These are phyloP conservation scores for Athelia psychrophila DNA, from an alignment of 1,284 basidiomycete species.

Conservation along the genomic window DNA sequence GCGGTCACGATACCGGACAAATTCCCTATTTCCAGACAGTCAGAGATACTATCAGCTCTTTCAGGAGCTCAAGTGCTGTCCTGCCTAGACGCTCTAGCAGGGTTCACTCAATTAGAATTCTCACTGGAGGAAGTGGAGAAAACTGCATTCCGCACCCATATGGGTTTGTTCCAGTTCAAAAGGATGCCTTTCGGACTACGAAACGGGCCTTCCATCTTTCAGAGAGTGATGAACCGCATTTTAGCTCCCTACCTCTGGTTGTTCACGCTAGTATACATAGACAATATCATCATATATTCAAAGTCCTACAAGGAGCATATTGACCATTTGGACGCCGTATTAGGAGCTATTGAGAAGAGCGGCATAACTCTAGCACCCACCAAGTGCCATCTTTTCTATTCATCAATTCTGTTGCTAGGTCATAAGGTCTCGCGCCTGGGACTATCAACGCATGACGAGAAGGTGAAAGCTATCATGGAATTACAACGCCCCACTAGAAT, in stretches of 20 bases:
- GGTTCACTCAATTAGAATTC: constrained; percentile 9
- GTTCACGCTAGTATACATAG: constrained; percentile 24
- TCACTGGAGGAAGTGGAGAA: constrained; percentile 11
- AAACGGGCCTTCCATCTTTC: constrained; percentile 28
- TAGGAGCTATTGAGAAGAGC: constrained; percentile 17
- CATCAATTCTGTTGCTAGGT: constrained; percentile 24
- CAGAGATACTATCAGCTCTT: constrained; percentile 19
- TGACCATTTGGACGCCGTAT: constrained; percentile 8
- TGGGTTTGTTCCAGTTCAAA: constrained; percentile 25
- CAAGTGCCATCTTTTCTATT: constrained; percentile 26
- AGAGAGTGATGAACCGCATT: constrained; percentile 25
- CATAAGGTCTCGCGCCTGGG: constrained; percentile 29
- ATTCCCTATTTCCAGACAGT: constrained; percentile 23
- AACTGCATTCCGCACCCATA: constrained; percentile 26
- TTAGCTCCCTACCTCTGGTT: constrained; percentile 24
- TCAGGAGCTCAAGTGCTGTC: constrained; percentile 18
- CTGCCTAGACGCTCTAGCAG: constrained; percentile 7
- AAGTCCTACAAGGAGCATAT: constrained; percentile 14
- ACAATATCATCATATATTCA: constrained; percentile 20
- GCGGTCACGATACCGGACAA: constrained; percentile 19
- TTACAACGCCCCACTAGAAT: constrained; percentile 17
- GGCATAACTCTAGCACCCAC: constrained; percentile 25
- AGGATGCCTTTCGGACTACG: constrained; percentile 28
- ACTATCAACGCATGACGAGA: constrained; percentile 27
- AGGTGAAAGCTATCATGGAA: constrained; percentile 22